Evolutionary conservation across 805 yeast species (phyloP).

Genomic region (Jamesozyma hellenica): DNA sequence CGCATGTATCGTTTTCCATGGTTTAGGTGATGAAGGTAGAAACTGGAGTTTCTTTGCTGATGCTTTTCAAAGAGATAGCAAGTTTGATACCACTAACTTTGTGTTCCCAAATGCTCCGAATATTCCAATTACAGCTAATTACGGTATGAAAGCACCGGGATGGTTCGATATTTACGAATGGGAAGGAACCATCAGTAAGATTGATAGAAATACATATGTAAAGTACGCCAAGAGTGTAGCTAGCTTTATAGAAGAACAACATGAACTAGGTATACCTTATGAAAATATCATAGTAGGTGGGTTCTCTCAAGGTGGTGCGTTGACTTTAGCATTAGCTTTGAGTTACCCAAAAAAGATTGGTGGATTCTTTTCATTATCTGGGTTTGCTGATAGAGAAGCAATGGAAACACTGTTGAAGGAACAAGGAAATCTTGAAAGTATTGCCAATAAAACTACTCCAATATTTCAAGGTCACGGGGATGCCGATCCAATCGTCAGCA

Average conservation of each 20-base stretch:
- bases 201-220: constrained; percentile 47
- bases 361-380: constrained; percentile 70
- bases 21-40: constrained; percentile 81
- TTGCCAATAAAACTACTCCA: constrained; percentile 55
- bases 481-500: constrained; percentile 52
- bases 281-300: constrained; percentile 84
- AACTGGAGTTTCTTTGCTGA: constrained; percentile 86
- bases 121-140: constrained; percentile 56
- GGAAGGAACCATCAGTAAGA: constrained; percentile 33
- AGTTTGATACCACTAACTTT: constrained; percentile 50
- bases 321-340: constrained; percentile 54
- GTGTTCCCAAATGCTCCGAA: constrained; percentile 88
- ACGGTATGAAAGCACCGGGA: constrained; percentile 59
- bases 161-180: constrained; percentile 76
- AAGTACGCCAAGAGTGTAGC: constrained; percentile 33
- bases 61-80: constrained; percentile 37
- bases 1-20: constrained; percentile 72
- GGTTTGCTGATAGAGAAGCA: constrained; percentile 36
- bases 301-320: constrained; percentile 88
- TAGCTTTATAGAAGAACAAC: constrained; percentile 41
- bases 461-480: constrained; percentile 86
- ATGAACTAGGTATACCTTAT: constrained; percentile 44
- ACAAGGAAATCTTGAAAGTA: constrained; percentile 4
- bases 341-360: constrained; percentile 54
- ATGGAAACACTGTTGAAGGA: constrained; percentile 4